Conservation (phyloP, 2,329 filamentous ascomycete species). For the Lecanicillium sp. region DNA sequence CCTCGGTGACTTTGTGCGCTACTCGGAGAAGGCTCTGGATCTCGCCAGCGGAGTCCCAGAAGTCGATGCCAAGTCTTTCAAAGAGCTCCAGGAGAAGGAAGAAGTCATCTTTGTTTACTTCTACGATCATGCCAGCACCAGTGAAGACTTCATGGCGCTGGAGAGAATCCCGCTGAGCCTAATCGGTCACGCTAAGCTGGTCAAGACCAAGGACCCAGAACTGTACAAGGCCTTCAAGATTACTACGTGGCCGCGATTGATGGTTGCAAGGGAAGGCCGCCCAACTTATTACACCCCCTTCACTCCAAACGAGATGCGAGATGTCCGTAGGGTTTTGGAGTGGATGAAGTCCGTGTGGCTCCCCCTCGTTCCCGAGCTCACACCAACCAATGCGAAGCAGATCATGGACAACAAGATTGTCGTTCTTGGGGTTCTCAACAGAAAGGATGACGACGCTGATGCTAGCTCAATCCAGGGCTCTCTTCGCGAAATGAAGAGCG, state of each 20-base stretch:
- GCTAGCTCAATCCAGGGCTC: constrained; percentile 59
- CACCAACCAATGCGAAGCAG: constrained; percentile 81
- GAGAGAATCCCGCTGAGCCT: constrained; percentile 81
- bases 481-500: constrained; percentile 88
- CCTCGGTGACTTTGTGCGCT: constrained; percentile 80
- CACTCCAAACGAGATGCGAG: constrained; percentile 85
- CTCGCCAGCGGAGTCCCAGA: constrained; percentile 70
- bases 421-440: constrained; percentile 82
- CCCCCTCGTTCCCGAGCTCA: constrained; percentile 90
- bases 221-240: constrained; percentile 86
- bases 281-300: constrained; percentile 85
- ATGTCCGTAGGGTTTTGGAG: constrained; percentile 65
- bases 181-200: constrained; percentile 84
- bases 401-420: constrained; percentile 94
- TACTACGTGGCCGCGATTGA: constrained; percentile 87
- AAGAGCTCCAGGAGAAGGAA: constrained; percentile 80
- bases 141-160: constrained; percentile 83
- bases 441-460: constrained; percentile 58
- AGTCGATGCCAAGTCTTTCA: constrained; percentile 68
- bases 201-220: constrained; percentile 76
- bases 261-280: constrained; percentile 83
- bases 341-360: constrained; percentile 99
- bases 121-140: constrained; percentile 90
- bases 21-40: constrained; percentile 78
- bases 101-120: constrained; percentile 97